Evolutionary conservation across 225 moss, liverwort and hornwort species (phyloP), one percentile per base, ranked within the genome.

Genomic region (Polytrichum commune): DNA sequence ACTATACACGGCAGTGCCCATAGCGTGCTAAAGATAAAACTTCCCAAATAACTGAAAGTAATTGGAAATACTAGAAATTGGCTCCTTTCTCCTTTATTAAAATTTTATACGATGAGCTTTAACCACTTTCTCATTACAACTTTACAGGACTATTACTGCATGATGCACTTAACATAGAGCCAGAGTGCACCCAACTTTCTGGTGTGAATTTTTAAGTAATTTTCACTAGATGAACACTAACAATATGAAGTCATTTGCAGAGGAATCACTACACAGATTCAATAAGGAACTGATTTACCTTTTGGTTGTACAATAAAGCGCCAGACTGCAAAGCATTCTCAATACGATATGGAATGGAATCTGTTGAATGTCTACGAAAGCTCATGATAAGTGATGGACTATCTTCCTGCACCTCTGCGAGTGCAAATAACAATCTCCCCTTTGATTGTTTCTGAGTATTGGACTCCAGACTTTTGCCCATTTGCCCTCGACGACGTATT

Each of bases 331-430:
- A 80, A 18, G 89, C 91, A 89, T 98, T 98, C 74, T 98, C 92
- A 68, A 98, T 90, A 27, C 90, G 88, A 71, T 98, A 98, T n/a
- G 97, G 97, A 66, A 94, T 89, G 23, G 86, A 75, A 74, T 90
- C 92, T 57, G 82, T 76, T 71, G 90, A 77, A 73, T 94, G 88
- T 66, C 79, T 77, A 24, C 80, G 88, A 69, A 94, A 92, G 67
- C 84, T 82, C 87, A 91, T 92, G 27, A 84, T 80, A 64, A 98
- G 79, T 27, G 94, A 91, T 53, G 97, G 86, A 28, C 84, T 87
- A 46, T 88, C 86, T 75, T 98, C 92, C 68, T 91, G 82, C 53
- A 94, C 92, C 74, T 94, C 92, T 69, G 92, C 85, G 53, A 94
- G 82, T 27, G 97, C 97, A 66, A 94, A 90, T 86, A 86, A 83